Evolutionary conservation across 805 yeast species (phyloP), one percentile per base, ranked within the genome.

Genomic region (Saturnispora gosingensis): DNA sequence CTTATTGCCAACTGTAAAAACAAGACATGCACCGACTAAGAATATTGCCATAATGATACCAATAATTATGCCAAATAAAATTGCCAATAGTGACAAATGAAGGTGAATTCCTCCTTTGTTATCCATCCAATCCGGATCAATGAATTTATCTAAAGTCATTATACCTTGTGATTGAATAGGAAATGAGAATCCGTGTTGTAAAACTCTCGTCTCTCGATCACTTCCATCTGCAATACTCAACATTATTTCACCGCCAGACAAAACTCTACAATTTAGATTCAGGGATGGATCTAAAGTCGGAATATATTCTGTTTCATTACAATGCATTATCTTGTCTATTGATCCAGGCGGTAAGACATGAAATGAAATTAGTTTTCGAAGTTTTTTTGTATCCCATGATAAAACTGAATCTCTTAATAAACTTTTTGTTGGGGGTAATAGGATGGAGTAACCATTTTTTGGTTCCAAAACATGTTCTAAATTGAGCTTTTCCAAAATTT

Each of bases 301-400:
- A 15, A 78, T 72, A 24, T 60, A 56, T 15, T 62, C 61, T 4
- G 76, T 68, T 7, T 46, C 38, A 36, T 45, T 44, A 61, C 93
- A 85, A 5, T 68, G 58, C 13, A 79, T 60, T 8, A 85, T 54
- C 22, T 63, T 67, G 0, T 64, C 62, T 2, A 81, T 63, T 10
- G 84, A 77, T 22, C 75, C 71, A 20, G 76, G 76, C 2, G 86
- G 85, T 2, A 90, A 71, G 27, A 88, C 69, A 63, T 90, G 98
- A 47, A 87, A 67, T 48, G 74, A 75, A 38, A 87, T 68, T 53
- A 89, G 76, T 13, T 77, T 74, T 42, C 72, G 71, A 32, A 88
- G 64, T 28, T 47, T 59, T 2, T 58, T 46, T 13, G 56, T 35
- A 16, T 72, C 70, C 1, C 67, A 63, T 44, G 70, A 70, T 30